A percentile compares a stretch with the other conserved stretches of the same genome.
Evolutionary conservation across 768 basidiomycete genomes (phyloP).

Genomic region (Russula dissimulans): DNA sequence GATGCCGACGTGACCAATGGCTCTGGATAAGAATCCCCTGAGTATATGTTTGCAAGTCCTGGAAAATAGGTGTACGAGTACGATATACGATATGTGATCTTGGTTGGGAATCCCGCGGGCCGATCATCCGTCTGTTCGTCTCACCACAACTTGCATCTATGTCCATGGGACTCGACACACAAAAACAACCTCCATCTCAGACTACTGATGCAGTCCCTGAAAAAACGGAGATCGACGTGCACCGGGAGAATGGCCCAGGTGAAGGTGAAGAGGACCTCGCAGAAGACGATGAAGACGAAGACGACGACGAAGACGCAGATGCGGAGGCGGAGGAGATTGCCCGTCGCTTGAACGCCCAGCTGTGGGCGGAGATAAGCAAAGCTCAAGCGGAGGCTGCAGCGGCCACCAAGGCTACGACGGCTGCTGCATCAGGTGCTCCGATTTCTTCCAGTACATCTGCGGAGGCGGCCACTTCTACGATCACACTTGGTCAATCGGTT

Average conservation of each 20-base stretch:
- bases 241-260: neutral
- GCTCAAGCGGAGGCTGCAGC: slow-evolving; percentile 39
- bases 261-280: neutral
- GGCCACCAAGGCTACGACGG: slow-evolving; percentile 8
- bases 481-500: neutral
- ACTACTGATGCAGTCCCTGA: neutral
- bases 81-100: neutral
- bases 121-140: neutral
- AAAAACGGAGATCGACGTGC: neutral
- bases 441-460: slow-evolving; percentile 9
- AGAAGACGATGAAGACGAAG: slow-evolving; percentile 34
- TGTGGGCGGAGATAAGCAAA: slow-evolving; percentile 69
- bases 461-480: neutral
- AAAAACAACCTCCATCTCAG: neutral
- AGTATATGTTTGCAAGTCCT: neutral
- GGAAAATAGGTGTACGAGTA: neutral
- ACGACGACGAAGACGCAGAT: slow-evolving; percentile 49
- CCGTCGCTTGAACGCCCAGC: slow-evolving; percentile 60
- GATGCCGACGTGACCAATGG: neutral
- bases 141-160: neutral
- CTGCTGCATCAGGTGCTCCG: slow-evolving; percentile 5
- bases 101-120: neutral
- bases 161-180: neutral
- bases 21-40: neutral
- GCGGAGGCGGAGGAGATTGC: slow-evolving; percentile 71